Conservation (phyloP, 2,329 filamentous ascomycete genomes). For the Hymenoscyphus albidus region DNA sequence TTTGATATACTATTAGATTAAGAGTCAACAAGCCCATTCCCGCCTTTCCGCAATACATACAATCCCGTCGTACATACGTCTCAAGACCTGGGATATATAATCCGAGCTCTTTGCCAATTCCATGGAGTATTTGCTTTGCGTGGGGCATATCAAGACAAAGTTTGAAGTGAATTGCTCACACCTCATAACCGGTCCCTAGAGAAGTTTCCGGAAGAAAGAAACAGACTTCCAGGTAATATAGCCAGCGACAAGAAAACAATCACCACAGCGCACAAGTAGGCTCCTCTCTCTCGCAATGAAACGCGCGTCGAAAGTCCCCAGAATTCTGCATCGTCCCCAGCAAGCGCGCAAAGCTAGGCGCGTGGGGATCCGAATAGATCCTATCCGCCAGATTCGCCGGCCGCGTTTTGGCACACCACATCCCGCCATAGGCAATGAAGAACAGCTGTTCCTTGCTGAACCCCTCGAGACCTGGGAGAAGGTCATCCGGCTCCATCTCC, state of each 20-base stretch:
- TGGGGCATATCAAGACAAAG: no score
- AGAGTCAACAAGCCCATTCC: no score
- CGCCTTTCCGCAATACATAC: no score
- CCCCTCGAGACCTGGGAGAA: constrained; percentile 56
- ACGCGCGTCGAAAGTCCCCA: constrained; percentile 61
- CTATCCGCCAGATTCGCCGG: constrained; percentile 52
- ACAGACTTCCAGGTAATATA: no score
- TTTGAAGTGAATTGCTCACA: no score
- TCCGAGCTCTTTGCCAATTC: no score
- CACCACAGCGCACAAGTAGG: constrained; percentile 69
- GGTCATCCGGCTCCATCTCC: constrained; percentile 39
- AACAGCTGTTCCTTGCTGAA: constrained; percentile 68
- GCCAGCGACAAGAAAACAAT: not conserved
- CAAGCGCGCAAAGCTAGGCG: constrained; percentile 58
- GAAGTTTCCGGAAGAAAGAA: no score
- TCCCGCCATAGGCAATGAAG: constrained; percentile 60
- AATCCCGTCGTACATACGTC: no score
- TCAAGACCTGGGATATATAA: no score
- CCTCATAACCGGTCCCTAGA: no score
- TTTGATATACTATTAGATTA: no score
- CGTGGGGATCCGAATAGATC: constrained; percentile 62
- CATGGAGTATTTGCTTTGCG: no score
- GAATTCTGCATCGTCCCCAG: constrained; percentile 64
- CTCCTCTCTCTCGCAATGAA: constrained; percentile 60
- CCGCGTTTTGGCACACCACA: constrained; percentile 63